Conservation (phyloP, 768 basidiomycete genomes). For the Mycena epipterygia region DNA sequence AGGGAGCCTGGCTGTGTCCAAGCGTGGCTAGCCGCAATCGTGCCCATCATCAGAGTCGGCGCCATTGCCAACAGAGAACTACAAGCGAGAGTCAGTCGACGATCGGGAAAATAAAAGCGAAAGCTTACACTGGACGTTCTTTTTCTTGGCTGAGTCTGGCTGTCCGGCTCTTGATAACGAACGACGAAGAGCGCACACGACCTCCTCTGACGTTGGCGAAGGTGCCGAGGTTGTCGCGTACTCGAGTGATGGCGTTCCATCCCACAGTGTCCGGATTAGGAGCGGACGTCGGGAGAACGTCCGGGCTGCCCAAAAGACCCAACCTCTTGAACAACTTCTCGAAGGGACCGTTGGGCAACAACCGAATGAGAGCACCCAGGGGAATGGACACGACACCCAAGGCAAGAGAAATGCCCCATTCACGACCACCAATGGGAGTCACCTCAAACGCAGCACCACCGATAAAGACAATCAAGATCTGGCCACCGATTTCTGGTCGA, state of each 20-base stretch:
- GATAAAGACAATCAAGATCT: conserved; percentile 91
- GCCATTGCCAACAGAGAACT: conserved; percentile 80
- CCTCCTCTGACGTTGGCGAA: conserved; percentile 91
- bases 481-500: conserved; percentile 84
- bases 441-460: conserved; percentile 95
- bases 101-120: conserved; percentile 2
- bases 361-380: conserved; percentile 84
- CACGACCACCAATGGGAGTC: conserved; percentile 78
- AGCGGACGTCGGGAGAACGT: conserved; percentile 73
- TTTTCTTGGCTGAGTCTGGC: conserved; percentile 67
- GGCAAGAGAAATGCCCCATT: conserved; percentile 95
- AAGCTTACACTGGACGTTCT: conserved; percentile 59
- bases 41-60: conserved; percentile 79
- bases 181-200: conserved; percentile 87
- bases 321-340: conserved; percentile 69
- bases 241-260: conserved; percentile 86
- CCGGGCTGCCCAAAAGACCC: conserved; percentile 73
- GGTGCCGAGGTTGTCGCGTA: conserved; percentile 88
- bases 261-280: conserved; percentile 65
- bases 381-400: conserved; percentile 92
- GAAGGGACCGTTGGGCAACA: conserved; percentile 85
- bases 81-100: neutral
- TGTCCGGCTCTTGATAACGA: conserved; percentile 85
- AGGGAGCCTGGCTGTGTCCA: conserved; percentile 69
- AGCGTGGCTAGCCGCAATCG: conserved; percentile 76